These are phyloP conservation scores for Phytophthora foliorum DNA, from an alignment of 352 stramenopile genomes.

Conservation along the genomic window DNA sequence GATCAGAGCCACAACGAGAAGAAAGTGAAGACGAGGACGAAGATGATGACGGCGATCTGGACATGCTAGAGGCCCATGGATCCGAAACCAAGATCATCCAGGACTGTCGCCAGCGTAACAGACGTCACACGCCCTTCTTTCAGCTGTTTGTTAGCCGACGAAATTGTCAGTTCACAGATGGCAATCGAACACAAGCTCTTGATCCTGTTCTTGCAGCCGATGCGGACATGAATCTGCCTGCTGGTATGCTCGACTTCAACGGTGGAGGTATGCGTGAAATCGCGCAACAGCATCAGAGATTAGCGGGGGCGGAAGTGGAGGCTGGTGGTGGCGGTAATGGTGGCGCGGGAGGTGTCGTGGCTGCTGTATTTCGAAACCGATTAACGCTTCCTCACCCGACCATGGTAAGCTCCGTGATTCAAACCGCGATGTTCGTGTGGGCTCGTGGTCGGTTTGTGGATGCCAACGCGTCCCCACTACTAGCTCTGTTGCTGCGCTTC, in stretches of 20 bases:
- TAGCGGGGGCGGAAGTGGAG: conserved; percentile 14
- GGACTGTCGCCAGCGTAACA: conserved; percentile 1
- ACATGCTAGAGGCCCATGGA: conserved; percentile 16
- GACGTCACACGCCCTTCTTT: conserved; percentile 34
- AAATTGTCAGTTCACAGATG: conserved; percentile 29
- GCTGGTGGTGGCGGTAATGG: conserved; percentile 11
- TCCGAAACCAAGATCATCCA: conserved; percentile 8
- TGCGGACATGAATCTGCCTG: conserved; percentile 26
- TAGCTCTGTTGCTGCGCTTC: conserved; percentile 48
- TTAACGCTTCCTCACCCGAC: conserved; percentile 18
- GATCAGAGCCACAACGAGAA: conserved; percentile 12
- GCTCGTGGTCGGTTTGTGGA: conserved; percentile 52
- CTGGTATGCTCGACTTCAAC: conserved; percentile 25
- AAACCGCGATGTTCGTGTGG: conserved; percentile 53
- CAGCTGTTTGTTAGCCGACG: conserved; percentile 50
- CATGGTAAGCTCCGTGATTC: conserved; percentile 56
- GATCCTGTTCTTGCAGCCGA: conserved; percentile 23
- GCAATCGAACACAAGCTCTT: conserved; percentile 10
- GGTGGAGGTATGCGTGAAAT: conserved; percentile 23
- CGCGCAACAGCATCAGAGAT: conserved; percentile 24
- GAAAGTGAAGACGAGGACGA: conserved; percentile 26
- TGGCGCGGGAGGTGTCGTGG: conserved; percentile 8
- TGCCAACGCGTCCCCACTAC: conserved; percentile 36
- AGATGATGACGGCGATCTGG: conserved; percentile 9
- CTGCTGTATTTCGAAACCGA: conserved; percentile 30